phyloP scores from a whole-genome alignment of 2,329 filamentous ascomycete genomes.

The Nigrospora sphaerica region DNA sequence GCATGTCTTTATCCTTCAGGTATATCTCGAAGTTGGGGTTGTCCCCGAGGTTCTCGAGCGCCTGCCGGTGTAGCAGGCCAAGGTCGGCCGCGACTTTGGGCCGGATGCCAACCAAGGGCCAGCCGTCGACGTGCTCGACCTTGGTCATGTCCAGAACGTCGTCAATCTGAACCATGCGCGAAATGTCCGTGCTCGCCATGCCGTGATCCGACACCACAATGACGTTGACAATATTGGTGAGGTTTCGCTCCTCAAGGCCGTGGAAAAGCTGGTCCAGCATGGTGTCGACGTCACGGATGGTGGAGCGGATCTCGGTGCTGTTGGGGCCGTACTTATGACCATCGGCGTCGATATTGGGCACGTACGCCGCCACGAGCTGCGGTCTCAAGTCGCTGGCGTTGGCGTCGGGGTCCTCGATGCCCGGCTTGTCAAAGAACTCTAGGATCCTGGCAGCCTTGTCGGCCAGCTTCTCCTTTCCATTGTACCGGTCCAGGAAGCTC shows the following conservation, averaged over 20 bases:
- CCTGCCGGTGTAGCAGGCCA: conserved; percentile 56
- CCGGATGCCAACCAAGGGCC: conserved; percentile 85
- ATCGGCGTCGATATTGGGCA: conserved; percentile 82
- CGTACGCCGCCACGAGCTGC: conserved; percentile 89
- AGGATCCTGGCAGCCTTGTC: conserved; percentile 76
- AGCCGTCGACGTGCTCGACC: conserved; percentile 83
- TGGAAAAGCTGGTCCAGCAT: conserved; percentile 74
- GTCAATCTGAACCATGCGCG: conserved; percentile 80
- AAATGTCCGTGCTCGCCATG: conserved; percentile 86
- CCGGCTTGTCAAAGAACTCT: conserved; percentile 77
- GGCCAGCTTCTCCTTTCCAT: conserved; percentile 65
- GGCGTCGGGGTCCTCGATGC: conserved; percentile 50
- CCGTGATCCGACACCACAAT: conserved; percentile 97
- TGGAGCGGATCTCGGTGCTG: conserved; percentile 78
- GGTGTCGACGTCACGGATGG: conserved; percentile 70
- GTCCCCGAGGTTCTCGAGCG: conserved; percentile 47
- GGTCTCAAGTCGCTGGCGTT: conserved; percentile 56
- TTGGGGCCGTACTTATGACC: conserved; percentile 90
- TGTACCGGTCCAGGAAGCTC: conserved; percentile 77
- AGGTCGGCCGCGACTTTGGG: conserved; percentile 66
- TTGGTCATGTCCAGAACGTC: conserved; percentile 73
- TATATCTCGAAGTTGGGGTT: conserved; percentile 80
- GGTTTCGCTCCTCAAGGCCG: conserved; percentile 72
- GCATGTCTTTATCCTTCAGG: conserved; percentile 81
- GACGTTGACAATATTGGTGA: conserved; percentile 86